phyloP scores from a whole-genome alignment of 768 basidiomycete species.

The Tulasnella sp. region DNA sequence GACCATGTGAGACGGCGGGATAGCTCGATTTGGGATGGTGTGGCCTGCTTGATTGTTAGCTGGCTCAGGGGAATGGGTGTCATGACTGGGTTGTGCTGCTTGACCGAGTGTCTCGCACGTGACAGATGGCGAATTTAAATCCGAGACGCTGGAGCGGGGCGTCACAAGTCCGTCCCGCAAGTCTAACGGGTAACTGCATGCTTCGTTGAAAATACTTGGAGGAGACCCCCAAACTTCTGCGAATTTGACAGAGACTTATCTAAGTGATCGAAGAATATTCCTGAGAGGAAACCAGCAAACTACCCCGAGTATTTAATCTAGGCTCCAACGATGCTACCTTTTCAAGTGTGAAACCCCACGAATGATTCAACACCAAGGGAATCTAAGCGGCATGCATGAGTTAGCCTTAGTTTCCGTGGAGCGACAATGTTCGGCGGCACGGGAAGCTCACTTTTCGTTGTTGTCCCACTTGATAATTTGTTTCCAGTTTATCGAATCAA shows the following conservation, averaged over 20 bases:
- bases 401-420: constrained; percentile 3
- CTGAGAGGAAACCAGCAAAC: too few relatives aligned
- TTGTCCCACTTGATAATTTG: constrained; percentile 51
- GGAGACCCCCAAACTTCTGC: constrained; percentile 43
- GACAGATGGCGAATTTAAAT: not conserved
- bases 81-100: not conserved
- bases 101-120: not conserved
- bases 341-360: too few relatives aligned
- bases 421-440: not conserved
- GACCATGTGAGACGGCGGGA: constrained; percentile 45
- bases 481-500: not conserved
- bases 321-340: too few relatives aligned
- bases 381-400: constrained; percentile 41
- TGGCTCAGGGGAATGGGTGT: constrained; percentile 20
- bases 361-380: constrained; percentile 48
- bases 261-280: too few relatives aligned
- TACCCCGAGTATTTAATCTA: too few relatives aligned
- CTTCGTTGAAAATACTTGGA: not conserved
- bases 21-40: not conserved
- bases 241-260: too few relatives aligned
- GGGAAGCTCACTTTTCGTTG: constrained; percentile 52
- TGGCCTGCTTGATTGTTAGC: constrained; percentile 28
- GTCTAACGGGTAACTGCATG: not conserved
- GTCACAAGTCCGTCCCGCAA: not conserved
- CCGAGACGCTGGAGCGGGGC: not conserved